Evolutionary conservation across 2,329 filamentous ascomycete species (phyloP), one percentile per base, ranked within the genome.

Genomic region (Calcarisporium arbuscula): DNA sequence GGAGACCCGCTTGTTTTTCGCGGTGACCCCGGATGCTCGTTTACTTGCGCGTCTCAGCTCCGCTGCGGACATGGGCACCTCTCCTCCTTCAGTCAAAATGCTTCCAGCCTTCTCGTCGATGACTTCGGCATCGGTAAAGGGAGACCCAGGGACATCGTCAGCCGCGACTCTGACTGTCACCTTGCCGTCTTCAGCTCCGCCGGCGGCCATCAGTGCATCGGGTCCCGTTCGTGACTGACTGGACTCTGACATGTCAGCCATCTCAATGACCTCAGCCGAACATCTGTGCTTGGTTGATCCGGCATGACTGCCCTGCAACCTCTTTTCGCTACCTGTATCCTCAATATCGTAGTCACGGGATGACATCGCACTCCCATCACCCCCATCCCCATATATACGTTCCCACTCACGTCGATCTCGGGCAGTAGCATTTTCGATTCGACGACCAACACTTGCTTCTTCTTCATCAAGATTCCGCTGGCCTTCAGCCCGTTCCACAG

Each of bases 401-500:
- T 95, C 89, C 89, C 89, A 95, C 41, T 78, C 64, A 6, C 64
- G 64, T 28, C 75, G 70, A 41, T 86, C 82, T 6, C 68, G 68
- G 9, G 71, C 68, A 34, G 74, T 80, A n/a, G 64, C 60, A 37
- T 73, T 66, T 50, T 85, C 77, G 10, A 87, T 62, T 35, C 76
- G 71, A 34, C 77, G 72, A 4, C 85, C 87, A 4, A 82, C 69
- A 26, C 77, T 77, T 36, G 80, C 77, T 52, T 95, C 85, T 42
- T 82, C 75, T 32, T 65, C 65, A 34, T 81, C 71, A 38, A 78
- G 59, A 36, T 74, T 69, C 4, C 58, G 66, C 51, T 72, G 64
- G 15, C 64, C 68, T 48, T 71, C 65, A n/a, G 64, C 65, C 34
- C 59, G 56, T 36, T 67, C 67, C 12, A 63, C 64, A 1, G 67